Conservation (phyloP, 78 protist species). For the slime mould (Dictyostelium discoideum) region dicty_2.7 NC_007090.3:2081001-2081500, state of each 20-base stretch:
- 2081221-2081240: conserved; percentile 41
- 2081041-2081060: conserved; percentile 40
- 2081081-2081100: conserved; percentile 34
- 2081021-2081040: background rate
- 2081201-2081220: conserved; percentile 70
- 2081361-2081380: background rate
- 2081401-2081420: background rate
- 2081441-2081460: background rate
- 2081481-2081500: background rate
- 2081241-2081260: background rate
- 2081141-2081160: conserved; percentile 40
- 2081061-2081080: conserved; percentile 57
- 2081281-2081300: background rate
- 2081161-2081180: conserved; percentile 22
- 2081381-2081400: background rate
- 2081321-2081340: too few species aligned
- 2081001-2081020: conserved; percentile 14
- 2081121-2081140: conserved; percentile 43
- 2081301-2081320: background rate
- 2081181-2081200: conserved; percentile 17
- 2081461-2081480: background rate
- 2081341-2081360: too few species aligned
- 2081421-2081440: background rate
- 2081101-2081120: background rate
- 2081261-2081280: background rate